phyloP scores from a whole-genome alignment of 2,329 filamentous ascomycete species.

The Apiospora pterosperma region DNA sequence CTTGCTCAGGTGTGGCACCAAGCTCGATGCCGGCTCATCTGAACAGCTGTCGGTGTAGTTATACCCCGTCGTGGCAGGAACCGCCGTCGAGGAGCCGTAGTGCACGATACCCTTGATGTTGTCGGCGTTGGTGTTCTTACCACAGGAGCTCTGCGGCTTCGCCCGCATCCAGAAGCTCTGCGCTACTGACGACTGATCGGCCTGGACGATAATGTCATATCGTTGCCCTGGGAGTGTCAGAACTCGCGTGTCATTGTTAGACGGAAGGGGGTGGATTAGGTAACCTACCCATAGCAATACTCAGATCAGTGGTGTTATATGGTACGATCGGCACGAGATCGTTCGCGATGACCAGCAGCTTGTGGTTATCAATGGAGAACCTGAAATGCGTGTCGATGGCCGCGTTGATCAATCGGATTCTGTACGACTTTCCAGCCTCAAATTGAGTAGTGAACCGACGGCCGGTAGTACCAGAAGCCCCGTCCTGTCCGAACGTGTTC shows the following conservation, averaged over 20 bases:
- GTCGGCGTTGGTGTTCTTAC: slow-evolving; percentile 32
- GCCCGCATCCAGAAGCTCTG: slow-evolving; percentile 48
- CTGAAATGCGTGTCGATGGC: slow-evolving; percentile 41
- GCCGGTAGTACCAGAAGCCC: slow-evolving; percentile 31
- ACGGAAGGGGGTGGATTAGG: not conserved
- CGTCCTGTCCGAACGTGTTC: slow-evolving; percentile 26
- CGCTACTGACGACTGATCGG: slow-evolving; percentile 28
- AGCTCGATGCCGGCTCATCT: slow-evolving; percentile 29
- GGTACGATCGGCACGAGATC: slow-evolving; percentile 58
- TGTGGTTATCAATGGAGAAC: slow-evolving; percentile 55
- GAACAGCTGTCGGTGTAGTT: slow-evolving; percentile 25
- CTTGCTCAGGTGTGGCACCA: slow-evolving; percentile 31
- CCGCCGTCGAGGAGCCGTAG: slow-evolving; percentile 27
- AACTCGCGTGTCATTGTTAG: too few relatives aligned
- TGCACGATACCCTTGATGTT: slow-evolving; percentile 48
- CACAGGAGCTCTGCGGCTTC: slow-evolving; percentile 38
- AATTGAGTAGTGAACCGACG: slow-evolving; percentile 36
- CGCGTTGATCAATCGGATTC: slow-evolving; percentile 41
- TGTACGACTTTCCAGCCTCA: slow-evolving; percentile 37
- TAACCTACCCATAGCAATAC: slow-evolving; percentile 23
- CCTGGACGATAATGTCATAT: slow-evolving; percentile 44
- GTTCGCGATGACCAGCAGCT: slow-evolving; percentile 52
- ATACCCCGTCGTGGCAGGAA: slow-evolving; percentile 14
- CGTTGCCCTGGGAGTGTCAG: slow-evolving; percentile 30
- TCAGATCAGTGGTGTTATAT: slow-evolving; percentile 43